These are phyloP conservation scores for Trichoderma orchidacearum DNA, from an alignment of 495 filamentous ascomycete species.

Conservation along the genomic window DNA sequence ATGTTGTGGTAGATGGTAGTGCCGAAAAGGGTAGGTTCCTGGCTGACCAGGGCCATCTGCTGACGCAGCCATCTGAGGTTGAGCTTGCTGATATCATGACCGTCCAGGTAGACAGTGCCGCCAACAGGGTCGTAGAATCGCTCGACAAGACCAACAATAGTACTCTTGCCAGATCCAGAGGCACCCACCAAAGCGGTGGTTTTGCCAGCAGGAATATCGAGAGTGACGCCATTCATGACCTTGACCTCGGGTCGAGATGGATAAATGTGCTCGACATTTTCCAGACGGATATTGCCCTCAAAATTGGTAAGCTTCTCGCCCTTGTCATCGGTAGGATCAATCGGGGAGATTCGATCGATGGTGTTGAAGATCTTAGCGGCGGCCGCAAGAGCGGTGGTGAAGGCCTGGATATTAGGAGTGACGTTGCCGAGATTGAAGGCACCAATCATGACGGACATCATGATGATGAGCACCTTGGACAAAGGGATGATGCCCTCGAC, in stretches of 20 bases:
- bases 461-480: conserved; percentile 40
- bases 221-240: conserved; percentile 40
- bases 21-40: conserved; percentile 62
- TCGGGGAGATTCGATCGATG: conserved; percentile 62
- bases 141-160: conserved; percentile 65
- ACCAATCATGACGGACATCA: conserved; percentile 65
- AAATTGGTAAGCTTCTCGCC: conserved; percentile 33
- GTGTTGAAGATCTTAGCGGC: conserved; percentile 65
- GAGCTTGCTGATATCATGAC: conserved; percentile 34
- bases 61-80: conserved; percentile 50
- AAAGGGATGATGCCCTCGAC: conserved; percentile 22
- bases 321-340: conserved; percentile 54
- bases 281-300: conserved; percentile 47
- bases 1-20: conserved; percentile 55
- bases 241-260: conserved; percentile 52
- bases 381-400: conserved; percentile 56
- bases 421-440: conserved; percentile 68
- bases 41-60: conserved; percentile 53
- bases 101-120: conserved; percentile 36
- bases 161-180: conserved; percentile 79
- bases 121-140: conserved; percentile 47
- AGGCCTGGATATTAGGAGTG: conserved; percentile 59
- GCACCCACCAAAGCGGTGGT: conserved; percentile 82
- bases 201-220: conserved; percentile 58
- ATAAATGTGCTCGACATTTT: conserved; percentile 52